These are phyloP conservation scores for Neoscytalidium dimidiatum DNA, from an alignment of 2,329 filamentous ascomycete genomes.

Conservation along the genomic window DNA sequence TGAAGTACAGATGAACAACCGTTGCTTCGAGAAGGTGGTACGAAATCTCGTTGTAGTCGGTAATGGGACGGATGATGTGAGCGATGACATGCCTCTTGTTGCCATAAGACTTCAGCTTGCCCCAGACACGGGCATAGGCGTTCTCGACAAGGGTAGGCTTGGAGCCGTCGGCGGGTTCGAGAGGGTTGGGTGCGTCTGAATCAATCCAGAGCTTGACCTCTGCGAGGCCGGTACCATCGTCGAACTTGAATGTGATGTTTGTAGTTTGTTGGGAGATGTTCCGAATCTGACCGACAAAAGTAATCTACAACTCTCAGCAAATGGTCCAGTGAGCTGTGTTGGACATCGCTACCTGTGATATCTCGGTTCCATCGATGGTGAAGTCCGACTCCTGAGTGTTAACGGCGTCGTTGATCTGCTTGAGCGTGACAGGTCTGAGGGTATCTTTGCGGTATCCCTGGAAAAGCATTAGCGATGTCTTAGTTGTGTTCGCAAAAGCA, in stretches of 20 bases:
- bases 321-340: background rate
- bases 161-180: conserved; percentile 49
- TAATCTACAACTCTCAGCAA: conserved; percentile 59
- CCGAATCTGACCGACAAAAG: conserved; percentile 88
- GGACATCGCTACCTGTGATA: conserved; percentile 57
- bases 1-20: conserved; percentile 82
- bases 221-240: conserved; percentile 90
- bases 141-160: conserved; percentile 66
- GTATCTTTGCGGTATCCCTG: conserved; percentile 76
- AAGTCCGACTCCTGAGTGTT: conserved; percentile 75
- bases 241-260: conserved; percentile 88
- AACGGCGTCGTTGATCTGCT: conserved; percentile 84
- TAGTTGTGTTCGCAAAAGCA: background rate
- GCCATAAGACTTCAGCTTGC: conserved; percentile 79
- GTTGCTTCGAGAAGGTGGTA: conserved; percentile 91
- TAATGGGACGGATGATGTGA: conserved; percentile 76
- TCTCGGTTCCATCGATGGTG: conserved; percentile 74
- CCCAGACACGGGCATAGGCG: conserved; percentile 82
- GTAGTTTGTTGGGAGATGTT: conserved; percentile 83
- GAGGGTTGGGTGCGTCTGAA: conserved; percentile 52
- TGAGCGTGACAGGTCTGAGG: conserved; percentile 90
- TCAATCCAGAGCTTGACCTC: conserved; percentile 91
- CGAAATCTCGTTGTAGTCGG: conserved; percentile 88
- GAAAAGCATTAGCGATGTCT: background rate
- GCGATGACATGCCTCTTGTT: conserved; percentile 81